A percentile compares a stretch with the other conserved stretches of the same genome.
phyloP scores from a whole-genome alignment of 257 asterid species.

The Euphrasia confusa region DNA sequence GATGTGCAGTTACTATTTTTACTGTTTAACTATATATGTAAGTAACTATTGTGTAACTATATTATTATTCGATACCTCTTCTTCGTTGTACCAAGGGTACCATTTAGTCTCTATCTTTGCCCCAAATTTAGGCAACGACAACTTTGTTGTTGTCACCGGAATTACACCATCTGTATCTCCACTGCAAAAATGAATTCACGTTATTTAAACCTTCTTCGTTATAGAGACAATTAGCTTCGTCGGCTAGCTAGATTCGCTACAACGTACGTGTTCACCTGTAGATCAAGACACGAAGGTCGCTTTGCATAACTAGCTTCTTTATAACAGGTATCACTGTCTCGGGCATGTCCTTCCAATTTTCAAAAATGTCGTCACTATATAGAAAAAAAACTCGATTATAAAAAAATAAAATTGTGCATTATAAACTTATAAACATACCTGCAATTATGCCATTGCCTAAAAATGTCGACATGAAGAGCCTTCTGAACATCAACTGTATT shows the following conservation, averaged over 20 bases:
- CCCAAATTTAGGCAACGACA: constrained; percentile 30
- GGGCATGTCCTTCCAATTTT: constrained; percentile 37
- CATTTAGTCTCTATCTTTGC: neutral
- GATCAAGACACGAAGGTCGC: constrained; percentile 49
- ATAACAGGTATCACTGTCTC: constrained; percentile 42
- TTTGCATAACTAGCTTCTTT: constrained; percentile 37
- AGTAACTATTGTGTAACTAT: too few species aligned
- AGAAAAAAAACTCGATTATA: neutral
- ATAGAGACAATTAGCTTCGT: too few species aligned
- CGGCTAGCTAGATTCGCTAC: too few species aligned
- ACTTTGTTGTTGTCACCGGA: constrained; percentile 40
- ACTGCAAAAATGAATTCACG: constrained; percentile 22
- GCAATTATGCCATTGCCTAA: too few species aligned
- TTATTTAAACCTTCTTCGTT: too few species aligned
- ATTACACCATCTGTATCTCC: constrained; percentile 40
- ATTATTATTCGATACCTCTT: neutral
- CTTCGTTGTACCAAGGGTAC: neutral
- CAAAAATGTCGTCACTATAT: constrained; percentile 15
- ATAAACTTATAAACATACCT: too few species aligned
- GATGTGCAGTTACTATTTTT: too few species aligned
- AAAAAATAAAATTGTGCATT: neutral
- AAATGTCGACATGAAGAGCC: constrained; percentile 9
- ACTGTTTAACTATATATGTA: too few species aligned
- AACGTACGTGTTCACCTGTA: constrained; percentile 23
- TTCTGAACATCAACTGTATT: neutral